Base-by-base conservation (phyloP, 2,329 filamentous ascomycete genomes). In the Raffaelea deltoideospora region DNA sequence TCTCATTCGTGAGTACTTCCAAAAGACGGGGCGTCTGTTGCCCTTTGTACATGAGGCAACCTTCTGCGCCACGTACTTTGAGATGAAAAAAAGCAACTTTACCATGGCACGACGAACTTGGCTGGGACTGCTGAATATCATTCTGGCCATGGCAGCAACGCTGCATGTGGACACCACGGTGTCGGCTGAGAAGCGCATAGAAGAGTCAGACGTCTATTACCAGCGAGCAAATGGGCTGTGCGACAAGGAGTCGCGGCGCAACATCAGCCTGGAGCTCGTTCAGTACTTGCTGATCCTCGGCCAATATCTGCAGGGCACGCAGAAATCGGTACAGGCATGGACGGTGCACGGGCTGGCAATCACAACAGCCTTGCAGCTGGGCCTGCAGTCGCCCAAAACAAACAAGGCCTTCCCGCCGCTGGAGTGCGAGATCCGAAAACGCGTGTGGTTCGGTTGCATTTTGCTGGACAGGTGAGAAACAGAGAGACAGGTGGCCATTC, bases 231-330 rank as follows among this genome's bases (percentile, higher is more conserved):
- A 56, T 18, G 54, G 50, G 0, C 51, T 69, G 0, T 67, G 61
- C 31, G 49, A 61, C 11, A 55, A 51, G 2, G 54, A 63, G 26
- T 57, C 60, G 34, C 45, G 58, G 29, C 49, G 53, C 15, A 56
- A 53, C 3, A 55, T 60, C 3, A 68, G 56, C 23, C 43, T 68
- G 1, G 66, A 69, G 8, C 31, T 24, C 58, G 65, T 70, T 0
- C 65, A 70, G 45, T 60, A 58, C 30, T 53, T 70, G 8, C 52
- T 72, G 0, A 40, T 72, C 1, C 56, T 63, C 43, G 59, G 58
- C 5, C 63, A 67, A 33, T 72, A 71, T 39, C 53, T 71, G 0
- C 67, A 72, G 44, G 65, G 67, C 2, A 69, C 66, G 0, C 63
- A 68, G 27, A 61, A 60, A 17, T 69, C 67, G 0, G 54, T 68